Evolutionary conservation across 2,329 filamentous ascomycete genomes (phyloP).

Genomic region (Juglanconis sp.): DNA sequence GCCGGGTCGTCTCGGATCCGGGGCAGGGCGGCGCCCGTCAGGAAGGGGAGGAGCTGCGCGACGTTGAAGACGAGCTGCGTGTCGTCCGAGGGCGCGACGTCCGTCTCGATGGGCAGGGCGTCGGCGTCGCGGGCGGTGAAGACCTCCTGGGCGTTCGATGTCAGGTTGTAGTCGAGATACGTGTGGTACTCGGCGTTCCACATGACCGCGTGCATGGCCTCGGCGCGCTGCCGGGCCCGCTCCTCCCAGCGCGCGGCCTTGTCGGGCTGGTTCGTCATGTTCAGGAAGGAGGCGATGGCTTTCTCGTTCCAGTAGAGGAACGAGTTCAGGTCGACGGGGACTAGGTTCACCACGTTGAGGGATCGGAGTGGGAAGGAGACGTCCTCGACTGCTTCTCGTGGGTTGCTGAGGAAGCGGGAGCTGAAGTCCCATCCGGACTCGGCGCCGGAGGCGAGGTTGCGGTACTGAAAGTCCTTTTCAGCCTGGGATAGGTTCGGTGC

Average conservation of each 20-base stretch:
- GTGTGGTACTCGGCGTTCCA: constrained; percentile 62
- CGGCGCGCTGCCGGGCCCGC: constrained; percentile 50
- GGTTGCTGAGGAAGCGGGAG: constrained; percentile 55
- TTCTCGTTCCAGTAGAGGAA: constrained; percentile 66
- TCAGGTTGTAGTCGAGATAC: constrained; percentile 70
- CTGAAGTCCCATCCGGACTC: constrained; percentile 66
- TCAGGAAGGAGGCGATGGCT: constrained; percentile 54
- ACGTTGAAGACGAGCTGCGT: constrained; percentile 56
- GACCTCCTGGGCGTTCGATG: constrained; percentile 52
- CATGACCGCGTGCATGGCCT: constrained; percentile 60
- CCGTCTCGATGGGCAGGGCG: constrained; percentile 37
- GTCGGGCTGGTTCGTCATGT: constrained; percentile 43
- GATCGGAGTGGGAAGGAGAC: constrained; percentile 64
- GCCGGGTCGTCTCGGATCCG: constrained; percentile 56
- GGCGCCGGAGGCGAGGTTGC: constrained; percentile 62
- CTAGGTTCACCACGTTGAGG: constrained; percentile 54
- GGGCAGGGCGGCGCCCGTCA: constrained; percentile 60
- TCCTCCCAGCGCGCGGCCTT: constrained; percentile 45
- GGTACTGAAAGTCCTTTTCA: constrained; percentile 52
- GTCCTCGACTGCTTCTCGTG: constrained; percentile 55
- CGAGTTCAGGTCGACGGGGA: constrained; percentile 66
- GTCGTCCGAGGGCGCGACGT: constrained; percentile 45
- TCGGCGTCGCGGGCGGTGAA: constrained; percentile 50
- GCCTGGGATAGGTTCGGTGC: constrained; percentile 44
- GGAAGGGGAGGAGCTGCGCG: constrained; percentile 66